Conservation (phyloP, 2,329 filamentous ascomycete species). For the Camptophora hylomeconis region DNA sequence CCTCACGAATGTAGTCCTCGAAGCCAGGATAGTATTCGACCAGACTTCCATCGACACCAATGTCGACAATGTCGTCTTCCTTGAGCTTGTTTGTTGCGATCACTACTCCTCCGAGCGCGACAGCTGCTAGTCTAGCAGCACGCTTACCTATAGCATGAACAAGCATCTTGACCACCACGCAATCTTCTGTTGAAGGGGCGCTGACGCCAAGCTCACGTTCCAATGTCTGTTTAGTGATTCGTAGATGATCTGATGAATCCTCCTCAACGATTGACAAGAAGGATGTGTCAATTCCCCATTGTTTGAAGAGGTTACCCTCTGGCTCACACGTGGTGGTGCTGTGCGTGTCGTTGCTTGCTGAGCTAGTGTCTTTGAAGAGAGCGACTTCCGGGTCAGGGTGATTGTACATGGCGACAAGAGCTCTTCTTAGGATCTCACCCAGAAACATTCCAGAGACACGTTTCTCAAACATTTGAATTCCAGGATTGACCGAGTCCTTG, state of each 20-base stretch:
- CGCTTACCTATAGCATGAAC: slow-evolving; percentile 75
- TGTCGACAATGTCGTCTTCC: slow-evolving; percentile 61
- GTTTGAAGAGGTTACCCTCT: slow-evolving; percentile 55
- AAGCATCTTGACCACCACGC: slow-evolving; percentile 73
- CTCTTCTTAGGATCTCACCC: slow-evolving; percentile 77
- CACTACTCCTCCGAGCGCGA: slow-evolving; percentile 75
- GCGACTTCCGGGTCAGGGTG: slow-evolving; percentile 52
- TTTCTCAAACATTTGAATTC: slow-evolving; percentile 98
- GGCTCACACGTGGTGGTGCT: slow-evolving; percentile 58
- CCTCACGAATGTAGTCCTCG: slow-evolving; percentile 74
- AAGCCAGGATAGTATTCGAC: slow-evolving; percentile 95
- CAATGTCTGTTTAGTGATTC: slow-evolving; percentile 62
- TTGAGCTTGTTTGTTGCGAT: slow-evolving; percentile 63
- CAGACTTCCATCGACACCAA: slow-evolving; percentile 87
- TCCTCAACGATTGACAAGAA: slow-evolving; percentile 78
- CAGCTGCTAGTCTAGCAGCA: slow-evolving; percentile 74
- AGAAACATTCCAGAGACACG: slow-evolving; percentile 96
- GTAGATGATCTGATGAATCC: slow-evolving; percentile 60
- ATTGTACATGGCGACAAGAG: slow-evolving; percentile 50
- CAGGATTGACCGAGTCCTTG: slow-evolving; percentile 70
- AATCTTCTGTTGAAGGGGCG: slow-evolving; percentile 68
- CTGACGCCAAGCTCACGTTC: slow-evolving; percentile 65
- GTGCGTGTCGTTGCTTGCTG: slow-evolving; percentile 51
- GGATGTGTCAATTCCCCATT: slow-evolving; percentile 84
- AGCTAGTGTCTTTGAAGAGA: slow-evolving; percentile 66